These are phyloP conservation scores for Xylaria hypoxylon DNA, from an alignment of 2,329 filamentous ascomycete genomes.

Conservation along the genomic window DNA sequence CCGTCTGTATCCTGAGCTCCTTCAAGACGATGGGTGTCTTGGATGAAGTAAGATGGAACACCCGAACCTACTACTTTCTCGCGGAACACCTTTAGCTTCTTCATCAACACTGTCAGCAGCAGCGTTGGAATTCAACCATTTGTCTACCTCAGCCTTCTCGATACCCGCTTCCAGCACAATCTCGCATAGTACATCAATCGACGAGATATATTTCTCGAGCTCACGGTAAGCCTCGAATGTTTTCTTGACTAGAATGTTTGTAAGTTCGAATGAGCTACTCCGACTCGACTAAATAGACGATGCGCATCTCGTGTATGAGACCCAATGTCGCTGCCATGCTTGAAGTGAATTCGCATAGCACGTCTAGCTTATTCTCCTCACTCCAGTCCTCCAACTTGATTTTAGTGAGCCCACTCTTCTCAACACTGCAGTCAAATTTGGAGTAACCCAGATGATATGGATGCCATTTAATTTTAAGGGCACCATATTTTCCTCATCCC, in stretches of 20 bases:
- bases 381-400: conserved; percentile 44
- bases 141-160: conserved; percentile 25
- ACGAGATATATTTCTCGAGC: conserved; percentile 34
- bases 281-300: conserved; percentile 47
- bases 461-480: conserved; percentile 45
- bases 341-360: conserved; percentile 52
- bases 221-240: conserved; percentile 35
- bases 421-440: conserved; percentile 41
- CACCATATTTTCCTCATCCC: conserved; percentile 48
- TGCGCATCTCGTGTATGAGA: conserved; percentile 52
- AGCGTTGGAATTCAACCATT: conserved; percentile 29
- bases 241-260: conserved; percentile 22
- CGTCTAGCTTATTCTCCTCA: conserved; percentile 47
- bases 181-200: conserved; percentile 24
- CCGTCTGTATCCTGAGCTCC: conserved; percentile 29
- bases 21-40: conserved; percentile 23
- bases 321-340: conserved; percentile 50
- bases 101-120: conserved; percentile 33
- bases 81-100: conserved; percentile 26
- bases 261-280: conserved; percentile 18
- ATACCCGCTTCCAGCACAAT: conserved; percentile 31
- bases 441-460: conserved; percentile 55
- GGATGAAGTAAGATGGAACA: conserved; percentile 28
- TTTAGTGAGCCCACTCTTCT: conserved; percentile 45
- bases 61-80: conserved; percentile 22